Base-by-base conservation (phyloP, 2,329 filamentous ascomycete genomes). In the Colletotrichum spaethianum region DNA sequence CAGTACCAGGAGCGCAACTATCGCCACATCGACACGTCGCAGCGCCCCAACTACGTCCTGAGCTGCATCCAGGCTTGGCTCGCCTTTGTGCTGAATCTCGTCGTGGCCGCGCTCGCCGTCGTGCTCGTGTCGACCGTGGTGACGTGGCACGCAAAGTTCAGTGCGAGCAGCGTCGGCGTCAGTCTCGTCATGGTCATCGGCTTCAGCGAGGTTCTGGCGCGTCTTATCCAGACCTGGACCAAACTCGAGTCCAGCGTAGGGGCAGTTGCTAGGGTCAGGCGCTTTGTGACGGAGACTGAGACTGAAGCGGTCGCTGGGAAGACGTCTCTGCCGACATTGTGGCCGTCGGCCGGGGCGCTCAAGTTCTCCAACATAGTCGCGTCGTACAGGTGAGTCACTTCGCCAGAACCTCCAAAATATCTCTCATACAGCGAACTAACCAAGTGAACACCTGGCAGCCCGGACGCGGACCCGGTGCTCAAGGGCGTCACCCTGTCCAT, bases 141-240 rank as follows among this genome's bases (percentile, higher is more conserved):
- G 48, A 67, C 26, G 59, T 80, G 28, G 61, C 81, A n/a, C 74
- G 77, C 48, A 55, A 65, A 20, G 75, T 78, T 40, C 79, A 80
- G 67, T 67, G 74, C 56, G 69, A 79, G 38, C 73, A 73, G 40
- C 80, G 81, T 71, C 73, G 81, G 70, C 6, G 70, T 73, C 1
- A 73, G 67, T 46, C 50, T 73, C 2, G 53, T 73, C 3, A 73
- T 70, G 60, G 53, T 73, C 23, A 70, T 66, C n/a, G 55, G 70
- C 6, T 73, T 73, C 53, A 62, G 57, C 23, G 57, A 61, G 28
- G 40, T 62, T 4, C 11, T 63, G 26, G 60, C 60, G 6, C 42
- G 42, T 6, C 42, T 50, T 28, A 38, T 63, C 6, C 69, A 73
- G 33, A 65, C 18, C 26, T 70, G 66, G 76, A 75, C 70, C 73